Conservation (phyloP, 345 rosid genomes). For the Cochlearia excelsa region DNA sequence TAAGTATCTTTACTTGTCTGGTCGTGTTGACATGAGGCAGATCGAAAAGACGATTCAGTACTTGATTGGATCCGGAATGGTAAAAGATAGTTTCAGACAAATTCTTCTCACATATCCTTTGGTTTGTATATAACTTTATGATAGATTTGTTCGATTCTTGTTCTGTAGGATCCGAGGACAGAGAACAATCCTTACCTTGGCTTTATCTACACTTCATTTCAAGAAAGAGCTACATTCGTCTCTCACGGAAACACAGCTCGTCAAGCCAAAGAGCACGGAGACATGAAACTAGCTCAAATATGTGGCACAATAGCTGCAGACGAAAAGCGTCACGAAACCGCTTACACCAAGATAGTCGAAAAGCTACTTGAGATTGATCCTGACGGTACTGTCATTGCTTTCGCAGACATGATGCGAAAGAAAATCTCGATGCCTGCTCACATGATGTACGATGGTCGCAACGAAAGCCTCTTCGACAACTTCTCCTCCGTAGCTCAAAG, state of each 20-base stretch:
- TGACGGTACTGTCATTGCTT: slow-evolving; percentile 61
- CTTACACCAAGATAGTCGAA: slow-evolving; percentile 49
- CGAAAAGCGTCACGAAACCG: slow-evolving; percentile 82
- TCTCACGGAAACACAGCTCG: slow-evolving; percentile 96
- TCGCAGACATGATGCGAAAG: slow-evolving; percentile 97
- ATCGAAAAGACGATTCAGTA: slow-evolving; percentile 65
- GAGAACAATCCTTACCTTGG: slow-evolving; percentile 91
- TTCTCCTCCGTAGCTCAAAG: slow-evolving; percentile 65
- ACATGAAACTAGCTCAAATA: slow-evolving; percentile 73
- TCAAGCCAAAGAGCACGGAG: slow-evolving; percentile 82
- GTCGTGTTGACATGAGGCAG: slow-evolving; percentile 61
- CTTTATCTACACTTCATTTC: slow-evolving; percentile 39
- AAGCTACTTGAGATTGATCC: slow-evolving; percentile 91
- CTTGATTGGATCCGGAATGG: slow-evolving; percentile 68
- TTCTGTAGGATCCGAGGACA: slow-evolving; percentile 65
- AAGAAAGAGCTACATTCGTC: slow-evolving; percentile 88
- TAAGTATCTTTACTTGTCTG: slow-evolving; percentile 60
- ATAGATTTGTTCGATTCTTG: neutral
- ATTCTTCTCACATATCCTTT: neutral
- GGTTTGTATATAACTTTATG: slow-evolving; percentile 2
- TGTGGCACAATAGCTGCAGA: slow-evolving; percentile 89
- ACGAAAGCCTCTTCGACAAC: slow-evolving; percentile 69
- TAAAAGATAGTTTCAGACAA: slow-evolving; percentile 28
- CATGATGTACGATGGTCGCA: slow-evolving; percentile 77
- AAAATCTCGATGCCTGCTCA: slow-evolving; percentile 96